Evolutionary conservation across 1,284 basidiomycete genomes (phyloP).

Genomic region (Ganoderma meredithae): DNA sequence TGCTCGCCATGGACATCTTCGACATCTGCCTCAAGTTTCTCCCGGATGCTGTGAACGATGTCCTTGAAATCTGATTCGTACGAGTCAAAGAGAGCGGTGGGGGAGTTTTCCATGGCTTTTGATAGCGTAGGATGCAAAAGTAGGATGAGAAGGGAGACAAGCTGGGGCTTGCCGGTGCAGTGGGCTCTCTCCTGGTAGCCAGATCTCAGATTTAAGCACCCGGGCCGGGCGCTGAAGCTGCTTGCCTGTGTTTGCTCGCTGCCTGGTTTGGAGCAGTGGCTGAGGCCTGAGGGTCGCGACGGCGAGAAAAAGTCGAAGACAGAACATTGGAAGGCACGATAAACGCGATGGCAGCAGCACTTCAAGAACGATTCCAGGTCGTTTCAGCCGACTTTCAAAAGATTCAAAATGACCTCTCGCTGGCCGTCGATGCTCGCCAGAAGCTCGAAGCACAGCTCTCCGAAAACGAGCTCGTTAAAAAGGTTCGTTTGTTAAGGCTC

Average conservation of each 20-base stretch:
- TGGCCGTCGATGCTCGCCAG: slow-evolving; percentile 81
- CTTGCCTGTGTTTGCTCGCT: slow-evolving; percentile 10
- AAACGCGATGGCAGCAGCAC: slow-evolving; percentile 45
- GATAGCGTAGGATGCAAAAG: background rate
- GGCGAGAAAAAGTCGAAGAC: background rate
- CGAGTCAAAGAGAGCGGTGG: slow-evolving; percentile 81
- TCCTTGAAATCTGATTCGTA: slow-evolving; percentile 85
- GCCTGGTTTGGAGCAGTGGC: background rate
- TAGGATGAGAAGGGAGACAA: background rate
- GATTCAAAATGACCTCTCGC: slow-evolving; percentile 76
- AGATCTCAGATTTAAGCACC: no score
- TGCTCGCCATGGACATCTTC: slow-evolving; percentile 75
- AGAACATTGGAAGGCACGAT: background rate
- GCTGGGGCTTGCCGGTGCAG: background rate
- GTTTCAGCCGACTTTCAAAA: slow-evolving; percentile 82
- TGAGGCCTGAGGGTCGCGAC: background rate
- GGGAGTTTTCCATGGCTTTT: slow-evolving; percentile 75
- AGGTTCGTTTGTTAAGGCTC: slow-evolving; percentile 54
- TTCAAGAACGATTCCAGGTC: slow-evolving; percentile 66
- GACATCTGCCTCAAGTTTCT: slow-evolving; percentile 71
- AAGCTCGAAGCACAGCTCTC: slow-evolving; percentile 87
- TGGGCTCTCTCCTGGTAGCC: no score
- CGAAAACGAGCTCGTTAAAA: slow-evolving; percentile 93
- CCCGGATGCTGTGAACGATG: slow-evolving; percentile 70
- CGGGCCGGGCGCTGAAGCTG: background rate